Base-by-base conservation (phyloP, 805 yeast genomes). In the Jamesozyma rosinii region DNA sequence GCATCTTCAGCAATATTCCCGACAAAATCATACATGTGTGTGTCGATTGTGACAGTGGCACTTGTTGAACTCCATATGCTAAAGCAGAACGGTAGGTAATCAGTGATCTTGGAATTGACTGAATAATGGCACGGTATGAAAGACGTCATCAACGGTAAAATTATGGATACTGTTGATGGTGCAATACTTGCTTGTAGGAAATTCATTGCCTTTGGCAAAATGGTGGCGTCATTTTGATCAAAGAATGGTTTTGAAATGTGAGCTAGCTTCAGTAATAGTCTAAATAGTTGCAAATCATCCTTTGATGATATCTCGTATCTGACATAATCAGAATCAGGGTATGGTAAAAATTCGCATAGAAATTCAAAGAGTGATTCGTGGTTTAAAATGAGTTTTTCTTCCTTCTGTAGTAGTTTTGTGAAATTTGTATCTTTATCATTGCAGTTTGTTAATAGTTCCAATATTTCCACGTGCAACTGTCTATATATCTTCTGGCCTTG, bases 401-500 rank as follows among this genome's bases (percentile, higher is more conserved):
- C 11, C 11, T 57, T 49, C 20, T 45, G 44, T 21, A 71, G 52
- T 9, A 57, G 43, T 4, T 55, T 55, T 9, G 63, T 59, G 40
- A 58, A 64, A 35, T 62, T 61, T 3, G 53, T 59, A 14, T 57
- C 59, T 19, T 59, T 60, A 38, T 59, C 64, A 41, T 61, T 53
- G 10, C 49, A 55, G 35, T 44, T 68, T 13, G 81, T 73, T 41
- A 90, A 67, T 1, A 69, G 54, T 40, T 74, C 73, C 44, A 87
- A 78, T 50, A 81, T 71, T 35, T 75, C 76, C 6, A 78, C 74
- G 58, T 81, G 86, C 41, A 79, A 67, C 31, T 71, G 73, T 39
- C 81, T 60, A 44, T 79, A 76, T 21, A 81, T 56, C 32, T 71
- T 71, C 52, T 86, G 95, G 4, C 92, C 88, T 36, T 86, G 75